Evolutionary conservation across 169 alveolate species (phyloP), one percentile per base, ranked within the genome.

Genomic region (Miamiensis avidus): DNA sequence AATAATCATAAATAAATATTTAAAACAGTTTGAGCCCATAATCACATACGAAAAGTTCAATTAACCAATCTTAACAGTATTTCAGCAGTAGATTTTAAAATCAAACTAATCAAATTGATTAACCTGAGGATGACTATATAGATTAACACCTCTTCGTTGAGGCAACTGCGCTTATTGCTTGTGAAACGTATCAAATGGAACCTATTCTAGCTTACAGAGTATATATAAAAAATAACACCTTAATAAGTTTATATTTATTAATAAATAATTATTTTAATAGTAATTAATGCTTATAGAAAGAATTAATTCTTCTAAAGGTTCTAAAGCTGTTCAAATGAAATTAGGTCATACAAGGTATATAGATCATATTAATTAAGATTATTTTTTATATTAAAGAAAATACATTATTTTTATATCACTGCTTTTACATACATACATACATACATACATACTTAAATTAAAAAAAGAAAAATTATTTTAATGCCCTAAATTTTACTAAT

Each of bases 331-430:
- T 0, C 33, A 77, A 77, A 77, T 32, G 34, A 29, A 33, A 33
- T 31, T 77, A 27, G 82, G 82, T 31, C 72, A 77, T 33, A 77
- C 82, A 16, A 77, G 82, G 82, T 77, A 75, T 31, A 29, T 20
- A 31, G 34, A n/a, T 73, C 6, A 73, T 73, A 73, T 15, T 6
- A 15, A 15, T 73, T 73, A 73, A 11, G 20, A 49, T 49, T 49
- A 49, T 49, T 49, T 49, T n/a, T n/a, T n/a, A n/a, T n/a, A n/a
- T n/a, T n/a, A n/a, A n/a, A n/a, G n/a, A n/a, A n/a, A n/a, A n/a
- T n/a, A n/a, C n/a, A n/a, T n/a, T n/a, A n/a, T n/a, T n/a, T n/a
- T n/a, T n/a, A n/a, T n/a, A n/a, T n/a, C n/a, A n/a, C n/a, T n/a
- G n/a, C n/a, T n/a, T n/a, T n/a, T n/a, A n/a, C n/a, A n/a, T n/a